These are phyloP conservation scores for Hypoxylon trugodes DNA, from an alignment of 495 filamentous ascomycete genomes.

Conservation along the genomic window DNA sequence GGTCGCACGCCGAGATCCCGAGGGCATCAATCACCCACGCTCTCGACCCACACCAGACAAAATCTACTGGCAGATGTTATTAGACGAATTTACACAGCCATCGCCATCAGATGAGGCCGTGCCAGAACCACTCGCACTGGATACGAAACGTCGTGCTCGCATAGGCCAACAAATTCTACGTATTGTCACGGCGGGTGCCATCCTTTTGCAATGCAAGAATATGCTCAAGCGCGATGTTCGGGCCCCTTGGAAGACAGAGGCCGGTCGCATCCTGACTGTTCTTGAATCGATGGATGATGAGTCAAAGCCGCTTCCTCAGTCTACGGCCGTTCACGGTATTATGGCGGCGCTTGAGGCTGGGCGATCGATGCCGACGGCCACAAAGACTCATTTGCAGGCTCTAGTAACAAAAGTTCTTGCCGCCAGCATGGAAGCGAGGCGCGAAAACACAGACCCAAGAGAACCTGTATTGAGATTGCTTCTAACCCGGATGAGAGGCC, in stretches of 20 bases:
- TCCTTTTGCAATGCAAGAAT: slow-evolving; percentile 93
- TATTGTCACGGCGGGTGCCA: slow-evolving; percentile 79
- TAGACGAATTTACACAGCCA: slow-evolving; percentile 62
- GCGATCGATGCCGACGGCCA: slow-evolving; percentile 77
- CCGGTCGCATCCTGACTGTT: slow-evolving; percentile 72
- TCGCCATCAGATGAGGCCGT: slow-evolving; percentile 62
- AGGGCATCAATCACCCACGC: slow-evolving; percentile 64
- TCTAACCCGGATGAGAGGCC: slow-evolving; percentile 74
- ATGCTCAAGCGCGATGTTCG: slow-evolving; percentile 92
- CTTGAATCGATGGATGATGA: slow-evolving; percentile 51
- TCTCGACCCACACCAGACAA: slow-evolving; percentile 68
- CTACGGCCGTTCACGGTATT: slow-evolving; percentile 68
- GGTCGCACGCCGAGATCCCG: slow-evolving; percentile 74
- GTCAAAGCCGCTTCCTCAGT: slow-evolving; percentile 53
- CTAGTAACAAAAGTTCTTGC: slow-evolving; percentile 61
- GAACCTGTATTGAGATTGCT: slow-evolving; percentile 86
- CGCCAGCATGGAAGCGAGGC: slow-evolving; percentile 48
- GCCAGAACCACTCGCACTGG: slow-evolving; percentile 88
- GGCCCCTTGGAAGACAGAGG: slow-evolving; percentile 87
- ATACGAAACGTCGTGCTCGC: slow-evolving; percentile 71
- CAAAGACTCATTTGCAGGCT: slow-evolving; percentile 63
- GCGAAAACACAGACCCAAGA: slow-evolving; percentile 58
- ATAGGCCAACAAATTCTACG: slow-evolving; percentile 74
- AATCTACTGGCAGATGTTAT: slow-evolving; percentile 81
- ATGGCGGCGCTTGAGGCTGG: slow-evolving; percentile 81